Conservation (phyloP, 1,284 basidiomycete species). For the Moniliella sp. region DNA sequence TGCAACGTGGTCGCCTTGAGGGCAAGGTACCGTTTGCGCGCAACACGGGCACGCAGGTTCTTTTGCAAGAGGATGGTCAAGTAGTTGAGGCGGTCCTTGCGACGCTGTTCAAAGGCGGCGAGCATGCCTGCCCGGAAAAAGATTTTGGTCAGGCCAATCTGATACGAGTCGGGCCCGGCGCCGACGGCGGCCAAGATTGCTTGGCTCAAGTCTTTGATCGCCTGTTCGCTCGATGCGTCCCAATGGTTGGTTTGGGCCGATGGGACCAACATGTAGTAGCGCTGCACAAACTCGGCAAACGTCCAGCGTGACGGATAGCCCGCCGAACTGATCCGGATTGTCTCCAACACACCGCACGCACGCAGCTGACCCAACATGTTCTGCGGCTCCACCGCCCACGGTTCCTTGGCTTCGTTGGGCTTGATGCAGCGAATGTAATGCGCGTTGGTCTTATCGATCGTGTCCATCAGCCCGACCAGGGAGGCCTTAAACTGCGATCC, state of each 20-base stretch:
- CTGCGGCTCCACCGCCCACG: conserved; percentile 90
- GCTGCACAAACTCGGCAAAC: conserved; percentile 94
- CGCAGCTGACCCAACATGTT: conserved; percentile 85
- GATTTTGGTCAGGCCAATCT: conserved; percentile 84
- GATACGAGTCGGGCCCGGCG: conserved; percentile 83
- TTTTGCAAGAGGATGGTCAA: conserved; percentile 91
- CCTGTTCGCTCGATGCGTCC: conserved; percentile 39
- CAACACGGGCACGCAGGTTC: conserved; percentile 70
- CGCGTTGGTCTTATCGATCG: conserved; percentile 85
- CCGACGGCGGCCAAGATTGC: conserved; percentile 66
- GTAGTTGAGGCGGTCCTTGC: conserved; percentile 63
- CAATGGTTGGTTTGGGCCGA: conserved; percentile 64
- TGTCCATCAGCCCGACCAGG: conserved; percentile 82
- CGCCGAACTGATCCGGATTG: conserved; percentile 92
- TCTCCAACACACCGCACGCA: conserved; percentile 96
- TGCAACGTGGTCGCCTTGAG: conserved; percentile 55
- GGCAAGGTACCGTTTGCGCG: conserved; percentile 55
- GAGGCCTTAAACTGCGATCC: conserved; percentile 97
- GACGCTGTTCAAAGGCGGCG: conserved; percentile 75
- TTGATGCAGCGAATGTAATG: conserved; percentile 99
- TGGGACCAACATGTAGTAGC: conserved; percentile 86
- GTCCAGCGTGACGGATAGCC: conserved; percentile 98
- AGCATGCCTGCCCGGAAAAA: conserved; percentile 99
- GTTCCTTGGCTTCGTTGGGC: conserved; percentile 83
- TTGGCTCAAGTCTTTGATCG: conserved; percentile 54